Percentiles rank a stretch among this genome's conserved stretches.
Evolutionary conservation across 2,329 filamentous ascomycete genomes (phyloP).

Genomic region (Neopestalotiopsis clavispora): DNA sequence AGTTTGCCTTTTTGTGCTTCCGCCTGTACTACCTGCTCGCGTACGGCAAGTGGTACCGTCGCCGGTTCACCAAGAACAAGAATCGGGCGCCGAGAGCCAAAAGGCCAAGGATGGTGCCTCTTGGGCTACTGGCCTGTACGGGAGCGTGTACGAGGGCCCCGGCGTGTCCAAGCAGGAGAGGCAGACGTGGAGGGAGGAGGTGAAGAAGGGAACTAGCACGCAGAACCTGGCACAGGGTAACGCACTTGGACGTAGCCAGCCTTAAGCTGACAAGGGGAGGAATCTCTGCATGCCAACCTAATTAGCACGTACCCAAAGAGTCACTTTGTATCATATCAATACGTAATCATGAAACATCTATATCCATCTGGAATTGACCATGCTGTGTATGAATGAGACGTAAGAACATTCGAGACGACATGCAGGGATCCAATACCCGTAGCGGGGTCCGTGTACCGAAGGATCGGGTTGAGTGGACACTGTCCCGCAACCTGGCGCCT

Average conservation of each 20-base stretch:
- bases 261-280: constrained; percentile 20
- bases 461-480: background rate
- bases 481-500: background rate
- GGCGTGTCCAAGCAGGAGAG: constrained; percentile 59
- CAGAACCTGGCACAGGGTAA: constrained; percentile 39
- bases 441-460: background rate
- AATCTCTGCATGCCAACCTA: background rate
- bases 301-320: background rate
- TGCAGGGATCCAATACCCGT: background rate
- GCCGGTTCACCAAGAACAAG: constrained; percentile 33
- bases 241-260: constrained; percentile 38
- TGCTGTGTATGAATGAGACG: no score
- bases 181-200: constrained; percentile 51
- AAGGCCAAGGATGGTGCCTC: constrained; percentile 53
- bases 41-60: constrained; percentile 66
- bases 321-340: no score
- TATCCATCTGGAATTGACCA: no score
- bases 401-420: background rate
- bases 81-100: constrained; percentile 23
- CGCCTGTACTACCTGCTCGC: constrained; percentile 64
- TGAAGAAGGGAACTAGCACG: constrained; percentile 40
- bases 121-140: constrained; percentile 64
- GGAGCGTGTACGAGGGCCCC: constrained; percentile 63
- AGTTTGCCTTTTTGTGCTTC: constrained; percentile 65
- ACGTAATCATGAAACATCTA: no score